Evolutionary conservation across 495 filamentous ascomycete genomes (phyloP).

Genomic region (Oidiodendron maius): DNA sequence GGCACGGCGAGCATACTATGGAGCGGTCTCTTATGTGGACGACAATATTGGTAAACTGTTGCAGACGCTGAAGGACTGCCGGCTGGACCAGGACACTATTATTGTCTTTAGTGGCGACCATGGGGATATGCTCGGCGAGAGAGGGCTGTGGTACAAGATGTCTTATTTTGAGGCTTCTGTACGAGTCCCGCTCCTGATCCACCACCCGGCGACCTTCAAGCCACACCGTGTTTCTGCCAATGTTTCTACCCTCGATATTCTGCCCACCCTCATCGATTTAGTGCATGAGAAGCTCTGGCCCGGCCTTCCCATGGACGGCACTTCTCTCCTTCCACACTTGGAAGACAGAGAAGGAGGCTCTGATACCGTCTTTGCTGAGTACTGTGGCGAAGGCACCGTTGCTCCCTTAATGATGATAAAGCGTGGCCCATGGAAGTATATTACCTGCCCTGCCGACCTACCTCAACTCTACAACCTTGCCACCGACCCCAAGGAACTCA

Average conservation of each 20-base stretch:
- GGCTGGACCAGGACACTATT: conserved; percentile 74
- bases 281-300: conserved; percentile 56
- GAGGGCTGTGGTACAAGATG: conserved; percentile 94
- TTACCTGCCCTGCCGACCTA: conserved; percentile 73
- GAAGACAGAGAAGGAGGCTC: conserved; percentile 37
- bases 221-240: conserved; percentile 67
- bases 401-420: conserved; percentile 88
- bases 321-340: conserved; percentile 65
- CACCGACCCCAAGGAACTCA: conserved; percentile 65
- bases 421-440: conserved; percentile 75
- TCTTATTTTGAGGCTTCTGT: conserved; percentile 80
- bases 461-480: conserved; percentile 72
- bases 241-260: conserved; percentile 79
- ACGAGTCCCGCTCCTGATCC: conserved; percentile 75
- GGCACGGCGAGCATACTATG: conserved; percentile 80
- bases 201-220: conserved; percentile 59
- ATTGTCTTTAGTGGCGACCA: conserved; percentile 85
- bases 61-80: conserved; percentile 63
- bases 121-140: conserved; percentile 88
- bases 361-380: conserved; percentile 81
- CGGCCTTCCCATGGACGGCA: conserved; percentile 70
- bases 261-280: conserved; percentile 79
- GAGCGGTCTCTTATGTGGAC: conserved; percentile 83
- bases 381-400: conserved; percentile 82
- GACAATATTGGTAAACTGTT: conserved; percentile 78